These are phyloP conservation scores for Aspergillus piperis DNA, from an alignment of 2,329 filamentous ascomycete species.

Conservation along the genomic window DNA sequence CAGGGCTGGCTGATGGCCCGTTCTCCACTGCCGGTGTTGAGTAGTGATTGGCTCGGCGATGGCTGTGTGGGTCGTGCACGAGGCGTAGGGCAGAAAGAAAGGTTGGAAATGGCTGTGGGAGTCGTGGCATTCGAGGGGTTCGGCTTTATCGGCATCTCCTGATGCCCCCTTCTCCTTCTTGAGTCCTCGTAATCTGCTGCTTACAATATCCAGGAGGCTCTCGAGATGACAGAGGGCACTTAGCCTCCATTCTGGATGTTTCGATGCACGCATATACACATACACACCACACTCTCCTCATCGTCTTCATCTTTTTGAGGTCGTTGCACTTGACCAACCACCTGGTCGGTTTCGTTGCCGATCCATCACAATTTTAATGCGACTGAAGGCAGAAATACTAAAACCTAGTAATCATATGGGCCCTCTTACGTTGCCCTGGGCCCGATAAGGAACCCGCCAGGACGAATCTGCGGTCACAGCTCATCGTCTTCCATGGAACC, in stretches of 20 bases:
- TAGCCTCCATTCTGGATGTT: neutral
- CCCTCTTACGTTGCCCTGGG: neutral
- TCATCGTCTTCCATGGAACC: neutral
- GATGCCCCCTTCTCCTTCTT: neutral
- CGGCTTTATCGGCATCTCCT: neutral
- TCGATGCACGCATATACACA: neutral
- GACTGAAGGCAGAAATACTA: neutral
- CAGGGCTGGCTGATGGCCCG: slow-evolving; percentile 19
- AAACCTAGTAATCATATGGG: neutral
- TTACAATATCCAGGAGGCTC: neutral
- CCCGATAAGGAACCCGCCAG: neutral
- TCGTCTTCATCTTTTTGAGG: neutral
- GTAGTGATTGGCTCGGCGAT: neutral
- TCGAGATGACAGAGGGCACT: neutral
- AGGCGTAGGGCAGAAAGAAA: slow-evolving; percentile 13
- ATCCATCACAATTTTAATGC: neutral
- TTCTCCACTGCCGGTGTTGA: neutral
- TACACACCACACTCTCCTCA: neutral
- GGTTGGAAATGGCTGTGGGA: neutral
- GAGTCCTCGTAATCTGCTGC: neutral
- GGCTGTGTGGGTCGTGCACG: slow-evolving; percentile 10
- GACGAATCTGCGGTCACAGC: neutral
- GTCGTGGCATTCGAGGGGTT: neutral
- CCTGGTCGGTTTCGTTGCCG: neutral
- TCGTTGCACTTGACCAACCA: neutral